Evolutionary conservation across 2,329 filamentous ascomycete species (phyloP), one percentile per base, ranked within the genome.

Genomic region (Pseudogymnoascus sp.): DNA sequence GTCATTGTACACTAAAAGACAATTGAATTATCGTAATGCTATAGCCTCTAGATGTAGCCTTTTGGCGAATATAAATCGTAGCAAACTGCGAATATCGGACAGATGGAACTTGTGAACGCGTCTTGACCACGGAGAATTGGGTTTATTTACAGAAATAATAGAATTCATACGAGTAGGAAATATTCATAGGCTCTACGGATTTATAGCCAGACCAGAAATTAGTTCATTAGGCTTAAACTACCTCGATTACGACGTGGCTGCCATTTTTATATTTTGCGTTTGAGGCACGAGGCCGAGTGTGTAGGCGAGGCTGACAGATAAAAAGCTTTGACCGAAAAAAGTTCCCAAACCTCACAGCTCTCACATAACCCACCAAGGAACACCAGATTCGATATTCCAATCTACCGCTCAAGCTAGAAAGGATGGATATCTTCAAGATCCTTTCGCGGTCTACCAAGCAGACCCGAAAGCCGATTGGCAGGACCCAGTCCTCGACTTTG

Each of bases 361-460:
- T 53, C 46, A 16, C 46, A 53, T 53, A 49, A 31, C 46, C 25
- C 46, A 53, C 46, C 46, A 31, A 53, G 46, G 46, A 53, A 53
- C 25, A 53, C 23, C 46, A 53, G 25, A 31, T 25, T 53, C 23
- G 25, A 53, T 53, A 53, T 53, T 53, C 25, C 46, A 53, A 31
- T 53, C 23, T 31, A 31, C 25, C 23, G 3, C 25, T 53, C 14
- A 31, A 53, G 14, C 23, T 31, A 31, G 46, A 53, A 53, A 69
- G 37, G 61, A 74, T 74, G 72, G 88, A 92, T 75, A 86, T 91
- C 62, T 79, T 91, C 71, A 90, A 87, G 70, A 77, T 92, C 34
- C 78, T 92, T 64, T 90, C 88, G 37, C 82, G 88, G 60, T 88
- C 88, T 63, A 86, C 85, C 2, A 90, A 89, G 66, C 79, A 79